phyloP scores from a whole-genome alignment of 1,284 basidiomycete genomes.

The Inonotus hispidus region DNA sequence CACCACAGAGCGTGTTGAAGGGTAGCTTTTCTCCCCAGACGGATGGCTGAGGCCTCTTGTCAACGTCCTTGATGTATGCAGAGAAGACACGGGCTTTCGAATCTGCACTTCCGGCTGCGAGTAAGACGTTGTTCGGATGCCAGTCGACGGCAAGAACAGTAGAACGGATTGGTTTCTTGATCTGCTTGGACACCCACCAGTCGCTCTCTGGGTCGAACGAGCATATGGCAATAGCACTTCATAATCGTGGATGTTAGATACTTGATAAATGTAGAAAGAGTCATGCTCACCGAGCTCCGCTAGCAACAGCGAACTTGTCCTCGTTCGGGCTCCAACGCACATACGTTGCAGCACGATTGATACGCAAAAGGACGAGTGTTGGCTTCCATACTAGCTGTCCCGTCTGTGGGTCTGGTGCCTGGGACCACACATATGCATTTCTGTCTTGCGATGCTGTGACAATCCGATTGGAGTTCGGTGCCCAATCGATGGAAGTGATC shows the following conservation, averaged over 20 bases:
- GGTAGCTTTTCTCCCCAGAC: slow-evolving; percentile 98
- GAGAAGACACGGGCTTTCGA: slow-evolving; percentile 98
- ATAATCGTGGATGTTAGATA: slow-evolving; percentile 9
- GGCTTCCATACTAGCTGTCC: slow-evolving; percentile 85
- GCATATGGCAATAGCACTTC: slow-evolving; percentile 87
- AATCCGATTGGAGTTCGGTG: slow-evolving; percentile 92
- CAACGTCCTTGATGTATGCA: slow-evolving; percentile 99
- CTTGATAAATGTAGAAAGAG: background rate
- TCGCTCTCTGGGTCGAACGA: slow-evolving; percentile 96
- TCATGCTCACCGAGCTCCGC: slow-evolving; percentile 74
- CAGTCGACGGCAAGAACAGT: slow-evolving; percentile 94
- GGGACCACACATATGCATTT: slow-evolving; percentile 98
- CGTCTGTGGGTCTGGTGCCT: slow-evolving; percentile 66
- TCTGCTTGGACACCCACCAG: slow-evolving; percentile 98
- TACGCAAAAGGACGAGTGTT: slow-evolving; percentile 90
- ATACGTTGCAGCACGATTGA: slow-evolving; percentile 94
- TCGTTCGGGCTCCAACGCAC: slow-evolving; percentile 97
- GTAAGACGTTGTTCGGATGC: slow-evolving; percentile 96
- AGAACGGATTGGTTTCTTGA: slow-evolving; percentile 95
- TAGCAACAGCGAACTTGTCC: slow-evolving; percentile 98
- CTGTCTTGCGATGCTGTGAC: slow-evolving; percentile 98
- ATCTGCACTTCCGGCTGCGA: slow-evolving; percentile 93
- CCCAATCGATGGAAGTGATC: slow-evolving; percentile 99
- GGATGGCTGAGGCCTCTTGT: slow-evolving; percentile 84
- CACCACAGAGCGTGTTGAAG: slow-evolving; percentile 96